Evolutionary conservation across 2,329 filamentous ascomycete genomes (phyloP).

Genomic region (Ophiostoma pallidulum): DNA sequence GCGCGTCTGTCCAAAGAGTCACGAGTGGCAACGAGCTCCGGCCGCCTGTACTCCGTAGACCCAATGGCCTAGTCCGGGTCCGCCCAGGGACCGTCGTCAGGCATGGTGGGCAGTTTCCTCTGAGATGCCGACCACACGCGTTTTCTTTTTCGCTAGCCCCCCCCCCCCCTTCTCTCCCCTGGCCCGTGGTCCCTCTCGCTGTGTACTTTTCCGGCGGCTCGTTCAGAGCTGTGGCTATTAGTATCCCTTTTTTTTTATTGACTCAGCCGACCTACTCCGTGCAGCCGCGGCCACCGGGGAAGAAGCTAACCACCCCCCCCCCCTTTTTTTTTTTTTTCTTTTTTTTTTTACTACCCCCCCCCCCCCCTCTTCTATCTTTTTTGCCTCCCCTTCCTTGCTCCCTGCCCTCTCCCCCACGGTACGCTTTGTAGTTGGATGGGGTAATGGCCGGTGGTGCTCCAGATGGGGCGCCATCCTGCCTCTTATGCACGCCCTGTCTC

Average conservation of each 20-base stretch:
- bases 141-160: neutral
- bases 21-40: too few relatives aligned
- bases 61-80: too few relatives aligned
- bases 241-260: constrained; percentile 1
- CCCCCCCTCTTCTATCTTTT: too few relatives aligned
- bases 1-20: too few relatives aligned
- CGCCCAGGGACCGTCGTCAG: too few relatives aligned
- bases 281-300: constrained; percentile 14
- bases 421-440: too few relatives aligned
- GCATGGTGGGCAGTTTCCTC: neutral
- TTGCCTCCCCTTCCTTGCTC: too few relatives aligned
- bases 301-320: neutral
- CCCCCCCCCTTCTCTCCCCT: too few relatives aligned
- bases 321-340: neutral
- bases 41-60: too few relatives aligned
- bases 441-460: neutral
- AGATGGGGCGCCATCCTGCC: neutral
- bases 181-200: neutral
- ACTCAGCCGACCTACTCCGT: constrained; percentile 15
- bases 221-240: neutral
- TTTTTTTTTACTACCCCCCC: neutral
- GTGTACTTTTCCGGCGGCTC: too few relatives aligned
- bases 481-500: too few relatives aligned
- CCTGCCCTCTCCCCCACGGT: too few relatives aligned
- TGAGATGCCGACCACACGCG: neutral